Evolutionary conservation across 768 basidiomycete species (phyloP).

Genomic region (Leccinellum albellum): DNA sequence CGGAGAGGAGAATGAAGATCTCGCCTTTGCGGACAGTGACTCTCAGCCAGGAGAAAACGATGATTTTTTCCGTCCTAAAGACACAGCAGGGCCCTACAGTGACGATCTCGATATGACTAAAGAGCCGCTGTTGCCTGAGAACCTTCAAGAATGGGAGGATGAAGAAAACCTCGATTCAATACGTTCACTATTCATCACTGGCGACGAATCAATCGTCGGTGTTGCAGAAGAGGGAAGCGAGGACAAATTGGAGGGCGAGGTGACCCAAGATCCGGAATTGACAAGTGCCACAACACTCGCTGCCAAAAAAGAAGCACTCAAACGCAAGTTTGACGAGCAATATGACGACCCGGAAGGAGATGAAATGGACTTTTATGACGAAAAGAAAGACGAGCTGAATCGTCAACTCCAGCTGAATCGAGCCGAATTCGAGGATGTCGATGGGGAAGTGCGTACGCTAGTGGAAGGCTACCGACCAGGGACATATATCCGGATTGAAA

Average conservation of each 20-base stretch:
- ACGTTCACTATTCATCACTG: slow-evolving; percentile 87
- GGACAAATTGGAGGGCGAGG: slow-evolving; percentile 36
- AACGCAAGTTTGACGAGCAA: slow-evolving; percentile 94
- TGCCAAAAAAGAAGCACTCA: slow-evolving; percentile 85
- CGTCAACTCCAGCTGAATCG: slow-evolving; percentile 78
- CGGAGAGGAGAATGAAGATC: slow-evolving; percentile 36
- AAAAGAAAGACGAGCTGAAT: slow-evolving; percentile 89
- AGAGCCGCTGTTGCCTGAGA: slow-evolving; percentile 45
- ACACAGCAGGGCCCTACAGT: slow-evolving; percentile 34
- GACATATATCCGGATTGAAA: slow-evolving; percentile 88
- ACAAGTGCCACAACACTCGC: slow-evolving; percentile 55
- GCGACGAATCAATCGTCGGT: slow-evolving; percentile 36
- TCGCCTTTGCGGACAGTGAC: slow-evolving; percentile 76
- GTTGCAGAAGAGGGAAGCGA: slow-evolving; percentile 41
- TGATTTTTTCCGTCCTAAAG: slow-evolving; percentile 69
- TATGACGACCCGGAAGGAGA: slow-evolving; percentile 85
- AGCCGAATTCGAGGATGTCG: slow-evolving; percentile 78
- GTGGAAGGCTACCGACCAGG: slow-evolving; percentile 92
- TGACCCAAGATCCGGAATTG: slow-evolving; percentile 28
- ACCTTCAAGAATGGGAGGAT: slow-evolving; percentile 74
- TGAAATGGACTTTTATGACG: slow-evolving; percentile 84
- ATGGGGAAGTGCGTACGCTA: slow-evolving; percentile 70
- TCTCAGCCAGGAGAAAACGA: slow-evolving; percentile 62
- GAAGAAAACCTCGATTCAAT: slow-evolving; percentile 85
- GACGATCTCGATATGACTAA: slow-evolving; percentile 71